phyloP scores from a whole-genome alignment of 2,329 filamentous ascomycete genomes.

The Dryadomyces quercus-mongolicae region DNA sequence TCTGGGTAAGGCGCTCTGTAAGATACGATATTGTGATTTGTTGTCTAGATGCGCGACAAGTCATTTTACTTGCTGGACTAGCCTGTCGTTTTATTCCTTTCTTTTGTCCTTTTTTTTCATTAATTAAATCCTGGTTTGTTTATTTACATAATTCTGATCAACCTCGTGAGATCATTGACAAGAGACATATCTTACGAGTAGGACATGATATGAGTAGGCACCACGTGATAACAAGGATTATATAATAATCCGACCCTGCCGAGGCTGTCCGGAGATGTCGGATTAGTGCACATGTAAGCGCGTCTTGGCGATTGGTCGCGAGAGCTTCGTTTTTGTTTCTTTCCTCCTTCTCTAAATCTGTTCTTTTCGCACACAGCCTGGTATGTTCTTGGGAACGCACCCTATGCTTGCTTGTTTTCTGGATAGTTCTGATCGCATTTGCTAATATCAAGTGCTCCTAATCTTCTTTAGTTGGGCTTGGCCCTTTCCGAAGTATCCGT shows the following conservation, averaged over 20 bases:
- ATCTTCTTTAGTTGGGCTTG: not conserved
- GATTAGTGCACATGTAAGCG: not conserved
- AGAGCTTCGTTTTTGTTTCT: not conserved
- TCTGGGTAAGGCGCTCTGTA: no score
- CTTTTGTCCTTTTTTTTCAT: not conserved
- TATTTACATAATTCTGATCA: no score
- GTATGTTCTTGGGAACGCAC: not conserved
- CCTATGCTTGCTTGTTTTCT: not conserved
- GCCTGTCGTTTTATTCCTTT: not conserved
- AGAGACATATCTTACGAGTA: no score
- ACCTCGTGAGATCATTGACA: no score
- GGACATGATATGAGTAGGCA: not conserved
- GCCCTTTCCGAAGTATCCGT: not conserved
- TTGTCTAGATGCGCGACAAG: no score
- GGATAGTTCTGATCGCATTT: not conserved
- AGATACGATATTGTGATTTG: no score
- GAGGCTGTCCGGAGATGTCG: not conserved
- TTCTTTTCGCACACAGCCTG: not conserved
- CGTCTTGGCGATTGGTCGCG: not conserved
- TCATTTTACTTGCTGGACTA: no score
- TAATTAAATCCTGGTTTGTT: not conserved
- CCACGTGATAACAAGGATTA: not conserved
- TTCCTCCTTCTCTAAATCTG: not conserved
- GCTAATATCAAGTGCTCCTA: not conserved
- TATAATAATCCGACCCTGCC: not conserved